Percentiles rank a stretch among this genome's conserved stretches.
phyloP scores from a whole-genome alignment of 2,329 filamentous ascomycete genomes.

The Trichoderma citrinoviride region DNA sequence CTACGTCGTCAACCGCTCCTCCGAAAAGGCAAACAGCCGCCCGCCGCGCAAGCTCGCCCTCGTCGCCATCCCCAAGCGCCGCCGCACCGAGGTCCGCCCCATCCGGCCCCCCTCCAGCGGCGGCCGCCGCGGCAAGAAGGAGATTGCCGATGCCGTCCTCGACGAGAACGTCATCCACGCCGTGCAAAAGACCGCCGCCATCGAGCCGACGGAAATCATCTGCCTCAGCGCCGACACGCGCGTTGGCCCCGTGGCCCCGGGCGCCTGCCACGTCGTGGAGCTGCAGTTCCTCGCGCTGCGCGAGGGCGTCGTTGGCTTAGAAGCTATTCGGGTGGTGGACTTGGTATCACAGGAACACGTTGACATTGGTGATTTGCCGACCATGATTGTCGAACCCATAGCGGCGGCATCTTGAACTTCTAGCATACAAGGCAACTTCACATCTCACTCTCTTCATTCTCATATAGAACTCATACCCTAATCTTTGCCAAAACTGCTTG shows the following conservation, averaged over 20 bases:
- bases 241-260: conserved; percentile 68
- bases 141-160: conserved; percentile 63
- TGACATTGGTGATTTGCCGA: conserved; percentile 72
- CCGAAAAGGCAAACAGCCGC: conserved; percentile 39
- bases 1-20: conserved; percentile 71
- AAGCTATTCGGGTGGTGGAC: conserved; percentile 71
- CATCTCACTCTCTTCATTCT: background rate
- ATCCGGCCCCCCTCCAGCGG: conserved; percentile 53
- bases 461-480: background rate
- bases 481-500: background rate
- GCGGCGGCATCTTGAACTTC: conserved; percentile 24
- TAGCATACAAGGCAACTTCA: background rate
- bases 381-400: conserved; percentile 54
- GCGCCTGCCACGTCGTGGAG: conserved; percentile 71
- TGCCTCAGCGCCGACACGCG: conserved; percentile 72
- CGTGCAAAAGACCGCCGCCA: conserved; percentile 63
- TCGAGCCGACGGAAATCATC: conserved; percentile 66
- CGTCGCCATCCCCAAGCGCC: conserved; percentile 63
- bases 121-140: conserved; percentile 37
- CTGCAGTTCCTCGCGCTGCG: conserved; percentile 68
- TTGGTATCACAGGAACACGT: conserved; percentile 72
- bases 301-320: conserved; percentile 66
- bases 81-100: conserved; percentile 55
- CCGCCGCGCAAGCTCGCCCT: conserved; percentile 66
- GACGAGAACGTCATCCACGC: conserved; percentile 71